Percentiles rank a stretch among this genome's conserved stretches.
These are phyloP conservation scores for Dioscorea cayenensis DNA, from an alignment of 116 monocot species.

Conservation along the genomic window DNA sequence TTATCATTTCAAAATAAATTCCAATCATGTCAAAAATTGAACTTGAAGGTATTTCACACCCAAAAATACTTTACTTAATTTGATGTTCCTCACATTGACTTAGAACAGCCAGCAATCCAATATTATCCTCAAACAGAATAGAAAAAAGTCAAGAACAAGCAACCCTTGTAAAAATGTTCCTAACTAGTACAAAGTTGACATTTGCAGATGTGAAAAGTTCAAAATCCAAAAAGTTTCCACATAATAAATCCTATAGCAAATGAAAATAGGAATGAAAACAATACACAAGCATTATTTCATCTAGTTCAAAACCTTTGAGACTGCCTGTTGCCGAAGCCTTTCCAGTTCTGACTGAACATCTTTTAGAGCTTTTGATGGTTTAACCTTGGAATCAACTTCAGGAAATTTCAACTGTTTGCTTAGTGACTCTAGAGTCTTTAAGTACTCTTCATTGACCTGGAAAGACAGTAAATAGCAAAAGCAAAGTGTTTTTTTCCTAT, in stretches of 20 bases:
- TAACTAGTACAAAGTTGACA: background rate
- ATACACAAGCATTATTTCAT: background rate
- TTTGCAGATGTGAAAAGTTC: background rate
- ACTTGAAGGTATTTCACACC: no score
- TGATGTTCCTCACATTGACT: no score
- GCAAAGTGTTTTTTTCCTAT: background rate
- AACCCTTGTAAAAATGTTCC: no score
- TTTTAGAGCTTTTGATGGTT: constrained; percentile 81
- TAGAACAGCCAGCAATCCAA: no score
- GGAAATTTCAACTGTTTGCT: constrained; percentile 95
- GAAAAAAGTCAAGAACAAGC: no score
- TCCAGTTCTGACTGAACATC: constrained; percentile 96
- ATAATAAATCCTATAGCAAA: background rate
- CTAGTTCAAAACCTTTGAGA: constrained; percentile 53
- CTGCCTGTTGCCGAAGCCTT: constrained; percentile 83
- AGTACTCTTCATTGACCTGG: constrained; percentile 93
- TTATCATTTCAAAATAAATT: no score
- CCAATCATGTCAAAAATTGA: no score
- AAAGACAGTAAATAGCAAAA: background rate
- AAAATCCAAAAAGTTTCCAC: background rate
- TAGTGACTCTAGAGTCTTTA: constrained; percentile 69
- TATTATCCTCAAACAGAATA: no score
- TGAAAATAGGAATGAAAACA: background rate
- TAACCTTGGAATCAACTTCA: constrained; percentile 74
- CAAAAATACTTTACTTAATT: no score